A percentile compares a stretch with the other conserved stretches of the same genome.
Conservation (phyloP, 164 flowering plant species). For the Macadamia integrifolia region DNA sequence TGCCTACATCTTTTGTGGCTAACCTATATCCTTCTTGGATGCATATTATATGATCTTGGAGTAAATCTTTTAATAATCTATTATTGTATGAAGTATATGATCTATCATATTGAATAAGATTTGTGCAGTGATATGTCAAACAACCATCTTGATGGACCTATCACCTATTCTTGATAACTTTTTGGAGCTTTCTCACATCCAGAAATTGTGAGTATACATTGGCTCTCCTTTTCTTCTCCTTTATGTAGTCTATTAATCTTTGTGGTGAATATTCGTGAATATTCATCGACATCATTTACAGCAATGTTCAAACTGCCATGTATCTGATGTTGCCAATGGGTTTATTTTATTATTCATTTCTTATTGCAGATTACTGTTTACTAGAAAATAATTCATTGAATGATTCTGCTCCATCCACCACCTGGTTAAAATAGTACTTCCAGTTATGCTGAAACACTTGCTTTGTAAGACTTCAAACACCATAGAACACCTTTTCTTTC, state of each 20-base stretch:
- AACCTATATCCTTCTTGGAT: no score
- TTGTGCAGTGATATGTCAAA: slow-evolving; percentile 61
- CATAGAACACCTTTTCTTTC: not conserved
- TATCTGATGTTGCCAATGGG: not conserved
- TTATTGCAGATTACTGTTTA: slow-evolving; percentile 33
- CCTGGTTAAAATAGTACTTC: slow-evolving; percentile 54
- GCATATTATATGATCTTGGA: no score
- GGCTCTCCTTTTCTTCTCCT: slow-evolving; percentile 4
- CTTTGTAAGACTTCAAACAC: slow-evolving; percentile 41
- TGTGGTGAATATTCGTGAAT: not conserved
- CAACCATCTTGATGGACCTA: slow-evolving; percentile 55
- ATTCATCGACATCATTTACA: not conserved
- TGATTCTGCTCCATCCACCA: slow-evolving; percentile 44
- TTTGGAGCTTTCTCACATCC: slow-evolving; percentile 58
- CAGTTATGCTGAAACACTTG: slow-evolving; percentile 28
- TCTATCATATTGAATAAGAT: slow-evolving; percentile 2
- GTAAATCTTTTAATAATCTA: no score
- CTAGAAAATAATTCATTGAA: slow-evolving; percentile 45
- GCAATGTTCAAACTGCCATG: not conserved
- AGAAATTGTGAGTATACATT: slow-evolving; percentile 55
- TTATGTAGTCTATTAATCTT: not conserved
- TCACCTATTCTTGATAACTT: slow-evolving; percentile 47
- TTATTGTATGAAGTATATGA: no score
- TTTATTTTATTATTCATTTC: no score
- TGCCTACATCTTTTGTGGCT: no score